Evolutionary conservation across 805 yeast genomes (phyloP), one percentile per base, ranked within the genome.

Genomic region (Metschnikowia kofuensis): DNA sequence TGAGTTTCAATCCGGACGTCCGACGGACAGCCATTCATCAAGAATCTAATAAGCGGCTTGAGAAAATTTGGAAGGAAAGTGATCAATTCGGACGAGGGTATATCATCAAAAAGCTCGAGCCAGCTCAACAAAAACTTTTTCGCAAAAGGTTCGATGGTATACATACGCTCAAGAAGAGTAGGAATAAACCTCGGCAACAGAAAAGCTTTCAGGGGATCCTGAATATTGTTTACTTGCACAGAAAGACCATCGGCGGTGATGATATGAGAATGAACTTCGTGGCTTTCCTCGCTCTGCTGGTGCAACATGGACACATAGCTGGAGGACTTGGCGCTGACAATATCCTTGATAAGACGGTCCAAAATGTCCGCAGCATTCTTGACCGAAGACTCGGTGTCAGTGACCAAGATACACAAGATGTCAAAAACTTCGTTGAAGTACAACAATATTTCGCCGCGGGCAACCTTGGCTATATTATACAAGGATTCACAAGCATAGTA

Each of bases 401-500:
- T 90, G 21, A 92, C 89, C 48, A 91, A 78, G 51, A 86, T 85
- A 64, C 97, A 91, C 46, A 94, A 74, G 15, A 91, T 94, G 64
- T 94, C 98, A 64, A 94, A 94, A 1, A 90, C 85, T 68, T 94
- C 98, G 67, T 92, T 94, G 75, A 94, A 94, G 64, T 89, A 91
- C 11, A 87, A 73, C 52, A 94, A 72, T 21, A 94, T 88, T 67
- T 94, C 98, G 29, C 98, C 98, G 57, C 96, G 83, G 4, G 98
- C 96, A 16, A 94, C 95, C 62, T 94, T 94, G 41, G 98, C 96
- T 40, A 94, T 91, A 67, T 94, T 94, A 68, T 94, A 94, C 52
- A 94, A 75, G 42, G 96, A 86, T 62, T 94, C 99, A 70, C 98
- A 94, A 0, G 99, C 97, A 65, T 90, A 94, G 61, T 94, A 94